Base-by-base conservation (phyloP, 495 filamentous ascomycete genomes). In the Neurospora tetrasperma region DNA sequence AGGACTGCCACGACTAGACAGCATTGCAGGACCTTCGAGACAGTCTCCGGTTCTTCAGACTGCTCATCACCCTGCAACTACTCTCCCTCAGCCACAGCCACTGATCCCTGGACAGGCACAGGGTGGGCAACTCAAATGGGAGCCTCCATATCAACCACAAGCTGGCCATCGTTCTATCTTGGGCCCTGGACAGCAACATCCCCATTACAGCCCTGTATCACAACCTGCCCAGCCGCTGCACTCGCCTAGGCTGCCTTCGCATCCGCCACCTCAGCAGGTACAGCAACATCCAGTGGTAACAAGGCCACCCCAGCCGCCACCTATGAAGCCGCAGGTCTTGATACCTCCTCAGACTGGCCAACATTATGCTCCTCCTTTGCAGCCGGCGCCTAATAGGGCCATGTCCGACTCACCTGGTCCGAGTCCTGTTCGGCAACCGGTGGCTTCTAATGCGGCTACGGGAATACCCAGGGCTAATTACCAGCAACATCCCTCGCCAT, bases 91-190 rank as follows among this genome's bases (percentile, higher is more conserved):
- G 7, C 27, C 54, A 18, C 54, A 66, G 18, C 54, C 54, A 18
- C 27, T 27, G 23, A 62, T 62, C 14, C 27, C 54, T 18, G 54
- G 54, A 62, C 54, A 62, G 27, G 12, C 54, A 38, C 54, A 66
- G 14, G 54, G 54, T 42, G 79, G 76, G 6, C 74, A 79, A 39
- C 77, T 84, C 68, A 85, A 84, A 76, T 86, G 85, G 85, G 86
- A 88, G 72, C 83, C 82, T 8, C 84, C 80, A 9, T 88, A 87
- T 70, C 85, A 85, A 70, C 82, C 79, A 66, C 72, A 74, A 54
- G 70, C 72, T 10, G 54, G 54, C 3, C 54, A 66, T 66, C 54
- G 54, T 38, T 23, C 54, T 66, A 66, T 35, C 14, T 9, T 66
- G 54, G 27, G 54, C 54, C 54, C 59, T 42, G 71, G 42, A 59